A percentile compares a stretch with the other conserved stretches of the same genome.
Conservation (phyloP, 164 flowering plant genomes). For the Platanus orientalis region DNA sequence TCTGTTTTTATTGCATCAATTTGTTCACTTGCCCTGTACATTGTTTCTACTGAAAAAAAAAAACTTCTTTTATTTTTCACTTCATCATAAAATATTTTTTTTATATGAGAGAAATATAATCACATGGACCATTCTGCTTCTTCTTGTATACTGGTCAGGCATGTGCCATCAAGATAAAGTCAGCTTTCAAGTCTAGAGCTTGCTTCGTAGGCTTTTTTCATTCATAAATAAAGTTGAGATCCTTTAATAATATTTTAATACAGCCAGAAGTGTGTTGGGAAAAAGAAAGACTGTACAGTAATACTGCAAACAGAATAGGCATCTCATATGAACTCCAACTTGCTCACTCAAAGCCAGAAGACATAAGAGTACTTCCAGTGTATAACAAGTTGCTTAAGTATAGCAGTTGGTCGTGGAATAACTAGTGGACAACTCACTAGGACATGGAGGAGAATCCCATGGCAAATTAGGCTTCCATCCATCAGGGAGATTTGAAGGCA, state of each 20-base stretch:
- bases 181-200: neutral
- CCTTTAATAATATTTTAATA: neutral
- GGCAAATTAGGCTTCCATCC: conserved; percentile 42
- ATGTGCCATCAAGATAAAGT: neutral
- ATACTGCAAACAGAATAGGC: conserved; percentile 13
- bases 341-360: conserved; percentile 11
- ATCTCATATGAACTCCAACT: conserved; percentile 16
- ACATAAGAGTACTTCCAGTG: neutral
- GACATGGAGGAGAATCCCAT: conserved; percentile 75
- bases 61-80: conserved; percentile 4
- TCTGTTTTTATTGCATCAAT: neutral
- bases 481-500: conserved; percentile 36
- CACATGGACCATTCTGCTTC: neutral
- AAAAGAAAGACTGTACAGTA: conserved; percentile 25
- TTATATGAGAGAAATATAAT: too few species aligned
- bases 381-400: conserved; percentile 23
- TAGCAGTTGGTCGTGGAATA: conserved; percentile 58
- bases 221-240: neutral
- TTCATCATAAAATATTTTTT: neutral
- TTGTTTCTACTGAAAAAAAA: conserved; percentile 7
- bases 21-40: neutral
- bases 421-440: conserved; percentile 63
- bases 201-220: conserved; percentile 1
- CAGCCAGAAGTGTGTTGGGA: conserved; percentile 6
- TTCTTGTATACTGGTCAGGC: neutral